A percentile compares a stretch with the other conserved stretches of the same genome.
phyloP scores from a whole-genome alignment of 2,329 filamentous ascomycete species.

The Botryotinia globosa region DNA sequence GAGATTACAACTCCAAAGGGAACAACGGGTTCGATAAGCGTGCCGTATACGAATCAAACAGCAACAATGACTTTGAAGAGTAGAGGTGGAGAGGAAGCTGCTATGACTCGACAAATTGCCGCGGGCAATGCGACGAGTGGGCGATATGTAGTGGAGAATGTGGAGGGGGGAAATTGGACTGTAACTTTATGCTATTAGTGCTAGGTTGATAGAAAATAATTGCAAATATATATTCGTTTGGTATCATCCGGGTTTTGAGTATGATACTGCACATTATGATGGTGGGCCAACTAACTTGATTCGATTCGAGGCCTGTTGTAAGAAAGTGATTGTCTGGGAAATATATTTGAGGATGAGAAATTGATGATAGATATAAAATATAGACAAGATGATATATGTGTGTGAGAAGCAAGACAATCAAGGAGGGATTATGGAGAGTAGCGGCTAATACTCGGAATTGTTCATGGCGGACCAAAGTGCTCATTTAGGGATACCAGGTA shows the following conservation, averaged over 20 bases:
- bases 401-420: too few species aligned
- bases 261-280: background rate
- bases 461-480: too few species aligned
- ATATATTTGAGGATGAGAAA: too few species aligned
- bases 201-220: background rate
- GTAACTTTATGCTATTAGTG: background rate
- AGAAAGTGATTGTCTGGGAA: background rate
- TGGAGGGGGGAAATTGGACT: slow-evolving; percentile 7
- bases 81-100: too few species aligned
- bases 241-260: background rate
- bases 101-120: background rate
- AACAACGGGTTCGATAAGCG: background rate
- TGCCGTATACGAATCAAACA: background rate
- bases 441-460: too few species aligned
- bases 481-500: too few species aligned
- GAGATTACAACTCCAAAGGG: background rate
- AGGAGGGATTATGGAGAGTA: too few species aligned
- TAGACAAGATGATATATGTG: background rate
- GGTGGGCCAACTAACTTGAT: background rate
- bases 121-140: background rate
- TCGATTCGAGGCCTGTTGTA: background rate
- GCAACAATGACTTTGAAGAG: background rate
- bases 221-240: background rate
- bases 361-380: too few species aligned
- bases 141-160: background rate